phyloP scores from a whole-genome alignment of 306 rosid species.

The Medicago arabica region DNA sequence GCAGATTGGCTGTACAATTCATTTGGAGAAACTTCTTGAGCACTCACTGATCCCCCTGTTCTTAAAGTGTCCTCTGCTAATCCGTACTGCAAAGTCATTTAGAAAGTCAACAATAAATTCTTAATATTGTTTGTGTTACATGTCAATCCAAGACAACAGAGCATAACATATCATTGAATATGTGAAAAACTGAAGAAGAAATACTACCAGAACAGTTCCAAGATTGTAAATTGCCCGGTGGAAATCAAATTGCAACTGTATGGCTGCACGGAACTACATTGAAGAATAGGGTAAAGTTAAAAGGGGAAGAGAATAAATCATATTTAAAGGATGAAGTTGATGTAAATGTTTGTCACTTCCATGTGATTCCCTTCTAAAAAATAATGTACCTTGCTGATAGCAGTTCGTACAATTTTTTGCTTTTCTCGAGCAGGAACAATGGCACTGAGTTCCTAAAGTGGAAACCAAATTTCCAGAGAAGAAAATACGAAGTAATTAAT shows the following conservation, averaged over 20 bases:
- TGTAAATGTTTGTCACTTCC: constrained; percentile 34
- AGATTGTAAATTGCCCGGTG: constrained; percentile 99
- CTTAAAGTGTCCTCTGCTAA: constrained; percentile 98
- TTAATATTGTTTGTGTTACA: constrained; percentile 26
- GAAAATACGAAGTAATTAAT: constrained; percentile 24
- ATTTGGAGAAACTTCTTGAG: constrained; percentile 85
- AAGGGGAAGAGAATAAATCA: constrained; percentile 20
- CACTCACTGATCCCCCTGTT: constrained; percentile 71
- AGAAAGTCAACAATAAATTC: constrained; percentile 28
- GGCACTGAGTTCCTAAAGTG: constrained; percentile 91
- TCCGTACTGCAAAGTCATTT: constrained; percentile 73
- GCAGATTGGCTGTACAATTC: constrained; percentile 99
- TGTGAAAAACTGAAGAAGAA: constrained; percentile 41
- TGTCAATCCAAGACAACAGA: constrained; percentile 38
- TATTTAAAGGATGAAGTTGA: constrained; percentile 24
- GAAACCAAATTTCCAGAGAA: constrained; percentile 22
- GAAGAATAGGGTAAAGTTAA: constrained; percentile 45
- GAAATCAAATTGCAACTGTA: constrained; percentile 96
- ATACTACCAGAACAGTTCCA: constrained; percentile 96
- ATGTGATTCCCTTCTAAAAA: constrained; percentile 30
- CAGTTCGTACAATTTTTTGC: constrained; percentile 90
- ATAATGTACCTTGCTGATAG: constrained; percentile 84
- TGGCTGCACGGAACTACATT: constrained; percentile 97
- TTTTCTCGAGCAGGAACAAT: constrained; percentile 97
- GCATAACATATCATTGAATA: constrained; percentile 31